These are phyloP conservation scores for Solanum chacoense DNA, from an alignment of 305 asterid genomes.

Conservation along the genomic window DNA sequence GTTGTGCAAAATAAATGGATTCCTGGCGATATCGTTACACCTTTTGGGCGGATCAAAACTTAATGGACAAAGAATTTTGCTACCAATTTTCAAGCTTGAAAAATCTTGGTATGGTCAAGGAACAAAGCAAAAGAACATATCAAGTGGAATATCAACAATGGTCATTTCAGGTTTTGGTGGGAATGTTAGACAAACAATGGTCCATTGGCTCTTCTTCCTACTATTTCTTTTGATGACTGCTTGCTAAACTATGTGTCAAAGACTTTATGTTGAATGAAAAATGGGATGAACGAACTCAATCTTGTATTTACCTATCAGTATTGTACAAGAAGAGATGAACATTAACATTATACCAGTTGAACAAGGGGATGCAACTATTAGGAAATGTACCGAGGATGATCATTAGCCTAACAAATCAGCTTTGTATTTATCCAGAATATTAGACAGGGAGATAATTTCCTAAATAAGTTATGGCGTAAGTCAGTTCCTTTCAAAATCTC, in stretches of 20 bases:
- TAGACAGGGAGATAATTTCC: no score
- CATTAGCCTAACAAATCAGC: no score
- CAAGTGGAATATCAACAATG: background rate
- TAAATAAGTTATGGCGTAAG: no score
- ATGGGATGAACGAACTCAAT: background rate
- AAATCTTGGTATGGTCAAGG: background rate
- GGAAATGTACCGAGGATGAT: background rate
- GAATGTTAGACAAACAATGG: background rate
- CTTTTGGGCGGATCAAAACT: background rate
- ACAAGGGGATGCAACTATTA: background rate
- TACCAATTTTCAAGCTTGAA: background rate
- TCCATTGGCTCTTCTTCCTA: background rate
- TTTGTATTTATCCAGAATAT: no score
- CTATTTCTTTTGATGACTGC: background rate
- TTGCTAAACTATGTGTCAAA: background rate
- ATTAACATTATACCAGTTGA: background rate
- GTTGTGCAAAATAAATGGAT: background rate
- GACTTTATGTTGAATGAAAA: background rate
- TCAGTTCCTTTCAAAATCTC: no score
- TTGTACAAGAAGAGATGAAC: background rate
- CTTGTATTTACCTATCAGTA: background rate
- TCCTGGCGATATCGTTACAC: background rate
- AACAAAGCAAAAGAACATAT: background rate
- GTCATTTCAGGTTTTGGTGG: background rate
- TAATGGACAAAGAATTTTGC: background rate